Percentiles rank a stretch among this genome's conserved stretches.
Conservation (phyloP, 1,284 basidiomycete genomes). For the Takashimella tepidaria region DNA sequence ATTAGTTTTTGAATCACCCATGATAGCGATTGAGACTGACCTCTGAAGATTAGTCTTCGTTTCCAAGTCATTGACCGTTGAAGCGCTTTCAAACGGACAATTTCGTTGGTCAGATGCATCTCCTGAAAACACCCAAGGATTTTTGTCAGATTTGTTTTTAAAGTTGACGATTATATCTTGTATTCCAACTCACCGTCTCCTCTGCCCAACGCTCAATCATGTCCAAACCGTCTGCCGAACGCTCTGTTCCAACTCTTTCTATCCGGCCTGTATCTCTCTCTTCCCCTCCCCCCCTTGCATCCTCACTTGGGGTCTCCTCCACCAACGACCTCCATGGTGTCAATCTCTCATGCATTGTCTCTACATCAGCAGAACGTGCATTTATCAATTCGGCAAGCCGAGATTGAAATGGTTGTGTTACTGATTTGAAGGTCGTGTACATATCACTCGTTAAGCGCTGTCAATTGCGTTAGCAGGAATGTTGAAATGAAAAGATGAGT, state of each 20-base stretch:
- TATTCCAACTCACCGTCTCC: conserved; percentile 28
- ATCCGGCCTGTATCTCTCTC: conserved; percentile 7
- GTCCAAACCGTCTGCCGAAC: conserved; percentile 16
- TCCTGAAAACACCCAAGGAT: too few relatives aligned
- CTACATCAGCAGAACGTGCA: conserved; percentile 24
- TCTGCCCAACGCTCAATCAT: conserved; percentile 37
- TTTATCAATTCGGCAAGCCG: conserved; percentile 20
- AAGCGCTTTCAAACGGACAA: conserved; percentile 17
- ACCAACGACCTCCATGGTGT: conserved; percentile 34
- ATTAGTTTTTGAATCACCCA: too few relatives aligned
- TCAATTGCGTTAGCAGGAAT: not conserved
- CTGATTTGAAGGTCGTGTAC: conserved; percentile 16
- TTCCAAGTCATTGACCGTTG: conserved; percentile 9
- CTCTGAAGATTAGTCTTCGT: not conserved
- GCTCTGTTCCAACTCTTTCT: conserved; percentile 5
- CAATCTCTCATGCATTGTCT: conserved; percentile 31
- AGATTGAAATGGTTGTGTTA: conserved; percentile 15
- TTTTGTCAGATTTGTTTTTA: not conserved
- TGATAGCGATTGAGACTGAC: not conserved
- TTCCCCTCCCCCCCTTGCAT: not conserved
- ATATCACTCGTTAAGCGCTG: conserved; percentile 21
- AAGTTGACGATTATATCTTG: not conserved
- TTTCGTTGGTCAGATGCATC: conserved; percentile 23
- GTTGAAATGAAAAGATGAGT: not conserved
- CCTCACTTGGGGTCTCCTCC: conserved; percentile 6